Evolutionary conservation across 306 rosid genomes (phyloP).

Genomic region (Cicer yamashitae): DNA sequence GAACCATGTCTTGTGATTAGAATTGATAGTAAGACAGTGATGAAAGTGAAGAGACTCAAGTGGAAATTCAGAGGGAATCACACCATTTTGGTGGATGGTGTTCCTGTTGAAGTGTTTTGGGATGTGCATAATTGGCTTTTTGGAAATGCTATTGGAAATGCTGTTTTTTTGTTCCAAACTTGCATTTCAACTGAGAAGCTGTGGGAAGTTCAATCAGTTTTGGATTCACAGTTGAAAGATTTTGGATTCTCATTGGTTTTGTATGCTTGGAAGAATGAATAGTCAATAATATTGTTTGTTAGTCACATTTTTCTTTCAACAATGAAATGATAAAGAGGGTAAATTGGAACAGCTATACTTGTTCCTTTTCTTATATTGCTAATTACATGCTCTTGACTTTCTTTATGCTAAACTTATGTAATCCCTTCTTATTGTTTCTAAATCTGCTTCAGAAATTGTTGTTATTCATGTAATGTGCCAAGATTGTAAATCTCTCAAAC

Average conservation of each 20-base stretch:
- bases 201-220: constrained; percentile 49
- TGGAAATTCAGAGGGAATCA: constrained; percentile 92
- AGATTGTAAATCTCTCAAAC: not conserved
- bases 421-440: not conserved
- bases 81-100: constrained; percentile 81
- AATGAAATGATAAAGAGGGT: constrained; percentile 44
- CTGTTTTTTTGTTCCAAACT: constrained; percentile 91
- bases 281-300: constrained; percentile 42
- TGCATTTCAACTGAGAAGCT: constrained; percentile 58
- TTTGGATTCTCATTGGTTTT: constrained; percentile 79
- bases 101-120: constrained; percentile 85
- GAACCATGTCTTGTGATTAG: constrained; percentile 82
- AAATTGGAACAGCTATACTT: constrained; percentile 32
- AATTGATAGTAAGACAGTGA: constrained; percentile 75
- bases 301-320: constrained; percentile 45
- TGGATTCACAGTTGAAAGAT: constrained; percentile 64
- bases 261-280: constrained; percentile 90
- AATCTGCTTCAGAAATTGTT: constrained; percentile 13
- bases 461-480: not conserved
- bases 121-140: constrained; percentile 94
- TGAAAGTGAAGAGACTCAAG: constrained; percentile 80
- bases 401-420: constrained; percentile 1
- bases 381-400: not conserved
- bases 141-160: constrained; percentile 71
- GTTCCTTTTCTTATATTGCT: constrained; percentile 17